Evolutionary conservation across 176 grass and related monocot genomes (phyloP), one percentile per base, ranked within the genome.

Genomic region (Carex littledalei): DNA sequence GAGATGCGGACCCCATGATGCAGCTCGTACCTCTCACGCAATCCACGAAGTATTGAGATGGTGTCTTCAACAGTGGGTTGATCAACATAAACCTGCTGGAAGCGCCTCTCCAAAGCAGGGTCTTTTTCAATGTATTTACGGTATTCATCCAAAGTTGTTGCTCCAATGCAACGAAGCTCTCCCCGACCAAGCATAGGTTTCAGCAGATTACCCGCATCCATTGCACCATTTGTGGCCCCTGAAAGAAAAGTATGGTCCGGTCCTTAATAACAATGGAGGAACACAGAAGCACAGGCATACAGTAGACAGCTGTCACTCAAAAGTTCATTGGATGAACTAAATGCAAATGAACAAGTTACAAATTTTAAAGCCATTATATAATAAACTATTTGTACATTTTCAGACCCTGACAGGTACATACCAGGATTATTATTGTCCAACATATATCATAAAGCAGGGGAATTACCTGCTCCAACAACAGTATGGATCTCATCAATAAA

Each of bases 401-500:
- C 29, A 77, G 11, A 43, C 37, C 17, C 49, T 16, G 22, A 54
- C 49, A 31, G 9, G 31, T 17, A 54, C 5, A 13, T 55, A 77
- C 12, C 21, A 77, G 21, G 47, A 54, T 77, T 71, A 71, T 45
- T 77, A 26, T 54, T 11, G 20, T 54, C 72, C 45, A 78, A 78
- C 45, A 64, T 17, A 61, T 71, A 84, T 41, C 68, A 87, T 50
- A 37, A 21, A 56, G 20, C 21, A 62, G 16, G 61, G 12, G 64
- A 60, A 24, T 50, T 93, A 98, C 96, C 96, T 95, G 96, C 96
- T 72, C 96, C 96, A 35, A 98, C 96, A 67, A 98, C 96, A 68
- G 96, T 98, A 89, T 98, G 96, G 64, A 98, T 98, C 84, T 98
- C 96, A 79, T 98, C 96, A 64, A 98, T 98, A 79, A 98, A 98